A percentile compares a stretch with the other conserved stretches of the same genome.
These are phyloP conservation scores for Phoma sp. DNA, from an alignment of 2,329 filamentous ascomycete genomes.

Conservation along the genomic window DNA sequence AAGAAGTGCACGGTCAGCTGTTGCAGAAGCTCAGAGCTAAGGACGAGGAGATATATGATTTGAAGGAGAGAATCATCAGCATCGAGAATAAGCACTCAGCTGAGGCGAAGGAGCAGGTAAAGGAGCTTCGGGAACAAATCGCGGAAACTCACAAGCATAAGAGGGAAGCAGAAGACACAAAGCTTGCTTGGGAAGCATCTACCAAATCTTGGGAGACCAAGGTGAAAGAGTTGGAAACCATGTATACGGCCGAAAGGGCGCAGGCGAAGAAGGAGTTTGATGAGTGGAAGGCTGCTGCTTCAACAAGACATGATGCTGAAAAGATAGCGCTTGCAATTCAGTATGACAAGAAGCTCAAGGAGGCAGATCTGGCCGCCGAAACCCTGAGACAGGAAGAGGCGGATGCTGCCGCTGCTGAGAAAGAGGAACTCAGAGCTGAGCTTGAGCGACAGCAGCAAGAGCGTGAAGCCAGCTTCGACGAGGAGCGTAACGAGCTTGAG, in stretches of 20 bases:
- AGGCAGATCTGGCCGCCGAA: conserved; percentile 56
- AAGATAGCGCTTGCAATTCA: conserved; percentile 49
- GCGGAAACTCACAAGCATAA: conserved; percentile 53
- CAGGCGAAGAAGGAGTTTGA: conserved; percentile 48
- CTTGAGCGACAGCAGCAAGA: conserved; percentile 44
- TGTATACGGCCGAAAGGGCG: conserved; percentile 46
- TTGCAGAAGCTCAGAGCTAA: conserved; percentile 59
- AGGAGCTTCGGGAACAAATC: conserved; percentile 57
- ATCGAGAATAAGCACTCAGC: conserved; percentile 57
- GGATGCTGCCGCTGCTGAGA: conserved; percentile 41
- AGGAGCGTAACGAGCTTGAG: conserved; percentile 52
- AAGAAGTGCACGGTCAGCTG: conserved; percentile 58
- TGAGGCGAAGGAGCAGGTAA: conserved; percentile 60
- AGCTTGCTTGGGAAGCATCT: conserved; percentile 37
- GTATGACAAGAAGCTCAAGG: conserved; percentile 52
- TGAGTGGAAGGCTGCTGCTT: conserved; percentile 50
- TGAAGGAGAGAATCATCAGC: conserved; percentile 58
- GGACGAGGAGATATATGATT: conserved; percentile 58
- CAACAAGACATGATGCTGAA: conserved; percentile 45
- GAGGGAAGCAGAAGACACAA: conserved; percentile 42
- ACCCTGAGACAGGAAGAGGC: conserved; percentile 54
- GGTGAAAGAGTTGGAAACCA: conserved; percentile 52
- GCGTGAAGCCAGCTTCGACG: conserved; percentile 51
- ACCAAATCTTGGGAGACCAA: conserved; percentile 50
- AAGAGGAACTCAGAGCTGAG: conserved; percentile 42